Base-by-base conservation (phyloP, 2,329 filamentous ascomycete species). In the Teratosphaeria epicoccoides region DNA sequence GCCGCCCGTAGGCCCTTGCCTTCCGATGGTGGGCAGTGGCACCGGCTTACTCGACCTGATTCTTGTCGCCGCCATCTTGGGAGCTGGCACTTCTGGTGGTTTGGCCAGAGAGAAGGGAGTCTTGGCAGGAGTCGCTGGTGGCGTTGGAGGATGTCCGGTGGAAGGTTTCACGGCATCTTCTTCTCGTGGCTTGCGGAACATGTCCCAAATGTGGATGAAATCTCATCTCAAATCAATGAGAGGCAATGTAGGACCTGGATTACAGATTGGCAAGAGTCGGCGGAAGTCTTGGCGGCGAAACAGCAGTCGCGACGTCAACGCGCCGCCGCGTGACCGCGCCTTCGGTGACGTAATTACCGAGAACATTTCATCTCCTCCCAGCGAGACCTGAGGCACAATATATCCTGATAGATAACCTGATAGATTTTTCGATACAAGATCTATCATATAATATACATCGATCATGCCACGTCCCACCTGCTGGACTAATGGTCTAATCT, bases 101-200 rank as follows among this genome's bases (percentile, higher is more conserved):
- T 61, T 50, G n/a, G 64, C 61, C n/a, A 66, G 58, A 14, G 55
- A 59, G 49, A 64, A 66, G 17, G 61, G 60, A 24, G 61, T 62
- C 51, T 64, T 65, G 12, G 57, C 46, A 7, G 59, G 59, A 17
- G 53, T 55, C 12, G 37, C 43, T 11, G 73, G 72, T 67, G 78
- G 77, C 62, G 76, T 79, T 43, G 77, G 77, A 25, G 75, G 66
- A 52, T 77, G 72, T 44, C 77, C 77, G 52, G 70, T 72, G 0
- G 75, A 77, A 5, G 74, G 74, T 24, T 71, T 44, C 55, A 46
- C 64, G 63, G 17, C 63, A 63, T 45, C 64, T 59, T 24, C 65
- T 53, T 78, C 72, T 65, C 77, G 70, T 46, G 76, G 76, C 47
- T 77, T 80, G 51, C 76, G 72, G 56, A 81, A 80, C 76, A 80